Base-by-base conservation (phyloP, 2,329 filamentous ascomycete genomes). In the Rugonectria rugulosa region DNA sequence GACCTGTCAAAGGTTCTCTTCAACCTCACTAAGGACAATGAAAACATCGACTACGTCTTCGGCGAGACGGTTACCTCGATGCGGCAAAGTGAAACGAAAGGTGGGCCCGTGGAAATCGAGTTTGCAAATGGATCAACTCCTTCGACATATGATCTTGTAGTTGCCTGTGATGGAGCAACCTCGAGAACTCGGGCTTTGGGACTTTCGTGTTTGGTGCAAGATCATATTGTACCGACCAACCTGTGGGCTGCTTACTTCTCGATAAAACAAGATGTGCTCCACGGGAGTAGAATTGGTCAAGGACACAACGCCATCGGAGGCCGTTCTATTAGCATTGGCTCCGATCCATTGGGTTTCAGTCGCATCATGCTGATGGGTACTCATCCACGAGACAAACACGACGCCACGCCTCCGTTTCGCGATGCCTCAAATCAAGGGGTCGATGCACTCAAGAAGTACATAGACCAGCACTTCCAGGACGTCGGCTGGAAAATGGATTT, bases 161-260 rank as follows among this genome's bases (percentile, higher is more conserved):
- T 82, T 11, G 79, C 76, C 19, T 77, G 75, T 50, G 80, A 82
- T 55, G 80, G 80, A 2, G 67, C 77, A 10, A 77, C 72, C 2
- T 82, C 80, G 3, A 68, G 74, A 34, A 81, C 78, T 21, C 72
- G 80, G 38, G 75, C 77, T 2, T 70, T 81, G 8, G 77, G 74
- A 12, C 66, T 81, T 9, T 70, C 66, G 8, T 75, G 74, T 46
- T 70, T 69, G 31, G 68, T 74, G 1, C 70, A 73, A 41, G 73
- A 78, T 44, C 62, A 79, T 53, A 67, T 79, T 21, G 27, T 61
- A 2, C 64, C 73, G 0, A 61, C 68, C 7, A 75, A 77, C 57
- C 60, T 47, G 53, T 81, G 77, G 75, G 68, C 70, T 0, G 74
- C 77, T 0, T 81, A 70, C 57, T 82, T 76, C 60, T 70, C 74